Conservation (phyloP, 495 filamentous ascomycete genomes). For the Chaetomium cochliodes region DNA sequence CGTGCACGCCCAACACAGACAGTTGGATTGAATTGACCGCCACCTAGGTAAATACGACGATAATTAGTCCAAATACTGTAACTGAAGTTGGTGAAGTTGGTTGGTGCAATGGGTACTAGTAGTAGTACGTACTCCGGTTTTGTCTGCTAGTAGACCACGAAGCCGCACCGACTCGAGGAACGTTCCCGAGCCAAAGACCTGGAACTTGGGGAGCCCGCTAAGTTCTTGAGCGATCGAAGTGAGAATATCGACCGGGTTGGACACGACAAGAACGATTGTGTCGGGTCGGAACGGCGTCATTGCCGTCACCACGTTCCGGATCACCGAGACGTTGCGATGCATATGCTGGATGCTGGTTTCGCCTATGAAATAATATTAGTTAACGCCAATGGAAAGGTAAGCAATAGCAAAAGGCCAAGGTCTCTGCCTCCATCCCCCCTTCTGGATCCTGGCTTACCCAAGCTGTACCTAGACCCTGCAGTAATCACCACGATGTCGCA, state of each 20-base stretch:
- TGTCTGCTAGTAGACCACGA: constrained; percentile 40
- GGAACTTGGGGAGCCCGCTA: constrained; percentile 37
- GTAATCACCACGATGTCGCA: constrained; percentile 50
- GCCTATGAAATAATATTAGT: constrained; percentile 24
- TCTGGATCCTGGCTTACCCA: constrained; percentile 26
- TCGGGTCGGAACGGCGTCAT: constrained; percentile 42
- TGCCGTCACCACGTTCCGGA: constrained; percentile 36
- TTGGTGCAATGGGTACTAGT: no score
- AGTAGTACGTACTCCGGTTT: constrained; percentile 30
- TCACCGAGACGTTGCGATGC: constrained; percentile 43
- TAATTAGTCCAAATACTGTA: neutral
- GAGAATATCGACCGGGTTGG: constrained; percentile 52
- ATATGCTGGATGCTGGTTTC: constrained; percentile 44
- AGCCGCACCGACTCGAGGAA: constrained; percentile 44
- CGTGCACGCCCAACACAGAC: constrained; percentile 47
- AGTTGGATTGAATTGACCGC: constrained; percentile 41
- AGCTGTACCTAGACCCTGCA: constrained; percentile 43
- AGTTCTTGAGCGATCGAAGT: constrained; percentile 42
- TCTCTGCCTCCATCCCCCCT: constrained; percentile 1
- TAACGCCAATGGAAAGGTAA: no score
- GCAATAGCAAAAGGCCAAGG: neutral
- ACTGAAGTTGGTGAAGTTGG: neutral
- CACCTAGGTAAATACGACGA: constrained; percentile 26
- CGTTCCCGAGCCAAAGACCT: constrained; percentile 47
- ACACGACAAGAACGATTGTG: constrained; percentile 45